Evolutionary conservation across 352 stramenopile species (phyloP), one percentile per base, ranked within the genome.

Genomic region (Pythium chondricola): DNA sequence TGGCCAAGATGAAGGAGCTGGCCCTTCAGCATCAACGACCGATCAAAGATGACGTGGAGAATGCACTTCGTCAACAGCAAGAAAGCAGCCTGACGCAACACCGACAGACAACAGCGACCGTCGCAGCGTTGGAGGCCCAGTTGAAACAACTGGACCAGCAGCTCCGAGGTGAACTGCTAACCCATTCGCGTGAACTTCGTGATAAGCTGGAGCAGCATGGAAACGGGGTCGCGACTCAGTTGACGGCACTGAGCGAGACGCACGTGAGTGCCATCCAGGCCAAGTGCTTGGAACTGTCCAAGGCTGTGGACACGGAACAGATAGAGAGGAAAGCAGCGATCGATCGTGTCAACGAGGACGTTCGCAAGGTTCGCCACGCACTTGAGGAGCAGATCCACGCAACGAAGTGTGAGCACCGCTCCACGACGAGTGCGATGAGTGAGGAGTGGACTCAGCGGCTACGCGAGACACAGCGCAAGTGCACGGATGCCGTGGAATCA

Each of bases 311-410:
- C 30, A 21, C 20, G 10, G 75, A 88, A 36, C 65, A 79, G 45
- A 69, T 64, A 24, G 75, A 87, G 22, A 49, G 71, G 9, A 83
- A 76, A 25, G 18, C 55, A 24, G 39, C 48, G 4, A 14, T 79
- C 2, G 69, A 83, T 7, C 30, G 44, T 0, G 22, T 79, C 0
- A 52, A 79, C 0, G 75, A 88, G 47, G 56, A 62, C 3, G 43
- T 76, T 0, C 70, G 72, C 31, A 73, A 72, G 25, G 56, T 32
- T 18, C 68, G 74, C 6, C 65, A 83, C 17, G 48, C 61, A 3
- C 43, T 81, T 4, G 67, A 87, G 61, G 74, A 87, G 32, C 58
- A 69, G 20, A 40, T 85, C 10, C 63, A 88, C 13, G 39, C 47
- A 8, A 11, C 82, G 4, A 48, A 32, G 0, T 65, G 74, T 38